phyloP scores from a whole-genome alignment of 352 stramenopile species.

The Phytophthora hibernalis region DNA sequence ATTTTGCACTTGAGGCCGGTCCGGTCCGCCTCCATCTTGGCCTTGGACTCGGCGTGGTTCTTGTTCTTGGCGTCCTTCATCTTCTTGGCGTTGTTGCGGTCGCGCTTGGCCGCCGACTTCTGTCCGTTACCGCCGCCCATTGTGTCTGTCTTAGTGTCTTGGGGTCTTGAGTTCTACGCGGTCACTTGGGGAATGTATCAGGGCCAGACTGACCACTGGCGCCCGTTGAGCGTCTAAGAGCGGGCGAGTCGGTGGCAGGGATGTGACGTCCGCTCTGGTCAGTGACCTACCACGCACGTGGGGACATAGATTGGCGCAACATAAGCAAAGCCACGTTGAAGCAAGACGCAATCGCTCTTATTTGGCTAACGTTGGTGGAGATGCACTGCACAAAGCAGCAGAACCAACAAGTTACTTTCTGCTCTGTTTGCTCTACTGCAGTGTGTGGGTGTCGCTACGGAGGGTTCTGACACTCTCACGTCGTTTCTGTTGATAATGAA shows the following conservation, averaged over 20 bases:
- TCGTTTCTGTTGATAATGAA: constrained; percentile 3
- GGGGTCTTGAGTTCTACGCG: constrained; percentile 22
- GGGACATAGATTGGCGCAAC: constrained; percentile 30
- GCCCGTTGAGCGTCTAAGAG: constrained; percentile 13
- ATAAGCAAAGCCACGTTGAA: too few relatives aligned
- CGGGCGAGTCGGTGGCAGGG: background rate
- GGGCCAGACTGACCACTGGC: background rate
- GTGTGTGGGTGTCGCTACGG: background rate
- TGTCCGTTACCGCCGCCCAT: constrained; percentile 89
- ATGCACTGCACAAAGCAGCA: background rate
- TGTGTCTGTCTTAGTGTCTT: constrained; percentile 16
- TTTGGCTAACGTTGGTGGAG: background rate
- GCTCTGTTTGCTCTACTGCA: background rate
- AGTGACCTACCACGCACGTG: constrained; percentile 25
- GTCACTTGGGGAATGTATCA: constrained; percentile 32
- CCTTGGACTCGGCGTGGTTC: constrained; percentile 80
- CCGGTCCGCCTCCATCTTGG: constrained; percentile 85
- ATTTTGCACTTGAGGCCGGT: constrained; percentile 89
- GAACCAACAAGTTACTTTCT: background rate
- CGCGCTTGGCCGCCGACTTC: constrained; percentile 81
- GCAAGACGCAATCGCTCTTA: background rate
- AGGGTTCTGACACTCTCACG: background rate
- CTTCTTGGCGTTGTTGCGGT: constrained; percentile 89
- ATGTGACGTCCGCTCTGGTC: background rate
- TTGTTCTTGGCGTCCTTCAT: constrained; percentile 85